These are phyloP conservation scores for Penicillium maclennaniae DNA, from an alignment of 495 filamentous ascomycete species.

Conservation along the genomic window DNA sequence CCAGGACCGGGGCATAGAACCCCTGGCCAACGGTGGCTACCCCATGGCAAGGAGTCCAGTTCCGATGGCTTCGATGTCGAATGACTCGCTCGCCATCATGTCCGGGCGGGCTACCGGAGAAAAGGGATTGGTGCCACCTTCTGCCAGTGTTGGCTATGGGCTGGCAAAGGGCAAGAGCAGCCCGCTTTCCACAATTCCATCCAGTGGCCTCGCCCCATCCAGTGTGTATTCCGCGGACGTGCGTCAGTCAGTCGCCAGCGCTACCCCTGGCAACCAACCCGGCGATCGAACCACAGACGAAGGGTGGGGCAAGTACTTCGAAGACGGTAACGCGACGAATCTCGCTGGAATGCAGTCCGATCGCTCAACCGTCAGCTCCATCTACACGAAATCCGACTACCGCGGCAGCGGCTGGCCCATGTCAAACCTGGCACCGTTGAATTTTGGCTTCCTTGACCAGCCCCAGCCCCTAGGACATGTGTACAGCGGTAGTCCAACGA, in stretches of 20 bases:
- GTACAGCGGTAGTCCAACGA: slow-evolving; percentile 62
- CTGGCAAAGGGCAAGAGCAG: slow-evolving; percentile 21
- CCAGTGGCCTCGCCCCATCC: slow-evolving; percentile 23
- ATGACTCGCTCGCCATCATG: slow-evolving; percentile 42
- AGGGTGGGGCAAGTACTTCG: slow-evolving; percentile 60
- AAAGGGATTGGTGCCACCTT: slow-evolving; percentile 30
- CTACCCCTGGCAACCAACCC: slow-evolving; percentile 16
- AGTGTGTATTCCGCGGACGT: slow-evolving; percentile 23
- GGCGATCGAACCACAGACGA: slow-evolving; percentile 51
- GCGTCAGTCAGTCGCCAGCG: slow-evolving; percentile 20
- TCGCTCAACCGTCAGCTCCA: slow-evolving; percentile 27
- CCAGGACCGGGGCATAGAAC: slow-evolving; percentile 57
- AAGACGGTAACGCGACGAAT: slow-evolving; percentile 47
- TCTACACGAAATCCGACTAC: slow-evolving; percentile 34
- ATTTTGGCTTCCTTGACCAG: slow-evolving; percentile 37
- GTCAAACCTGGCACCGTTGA: slow-evolving; percentile 30
- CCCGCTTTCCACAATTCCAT: slow-evolving; percentile 35
- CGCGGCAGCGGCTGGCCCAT: slow-evolving; percentile 41
- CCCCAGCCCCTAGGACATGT: slow-evolving; percentile 51
- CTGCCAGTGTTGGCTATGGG: slow-evolving; percentile 22
- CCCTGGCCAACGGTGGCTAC: slow-evolving; percentile 41
- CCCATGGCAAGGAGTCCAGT: slow-evolving; percentile 42
- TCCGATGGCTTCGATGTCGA: slow-evolving; percentile 45
- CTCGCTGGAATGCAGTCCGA: slow-evolving; percentile 27
- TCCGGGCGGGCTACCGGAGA: slow-evolving; percentile 39